These are phyloP conservation scores for Alternaria panax DNA, from an alignment of 2,329 filamentous ascomycete species.

Conservation along the genomic window DNA sequence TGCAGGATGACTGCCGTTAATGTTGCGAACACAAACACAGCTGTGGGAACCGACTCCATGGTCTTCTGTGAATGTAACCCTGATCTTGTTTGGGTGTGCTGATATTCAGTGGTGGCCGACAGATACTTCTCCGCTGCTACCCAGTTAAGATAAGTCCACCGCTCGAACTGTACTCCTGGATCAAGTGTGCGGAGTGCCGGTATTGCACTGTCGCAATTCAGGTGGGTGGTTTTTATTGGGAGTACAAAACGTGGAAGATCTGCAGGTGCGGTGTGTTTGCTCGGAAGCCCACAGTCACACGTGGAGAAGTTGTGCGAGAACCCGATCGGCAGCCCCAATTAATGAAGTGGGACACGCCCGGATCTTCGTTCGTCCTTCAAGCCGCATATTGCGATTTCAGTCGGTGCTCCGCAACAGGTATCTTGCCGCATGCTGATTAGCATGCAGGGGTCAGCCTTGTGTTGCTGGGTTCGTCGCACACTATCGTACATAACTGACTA, in stretches of 20 bases:
- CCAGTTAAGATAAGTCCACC: neutral
- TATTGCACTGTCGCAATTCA: neutral
- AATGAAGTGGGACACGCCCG: neutral
- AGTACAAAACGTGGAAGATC: conserved; percentile 16
- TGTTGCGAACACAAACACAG: conserved; percentile 10
- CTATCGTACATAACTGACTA: conserved; percentile 6
- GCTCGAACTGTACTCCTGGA: neutral
- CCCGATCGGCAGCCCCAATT: conserved; percentile 2
- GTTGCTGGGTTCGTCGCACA: conserved; percentile 6
- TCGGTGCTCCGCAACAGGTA: conserved; percentile 7
- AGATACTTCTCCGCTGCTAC: neutral
- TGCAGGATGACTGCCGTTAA: conserved; percentile 24
- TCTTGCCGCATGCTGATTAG: conserved; percentile 6
- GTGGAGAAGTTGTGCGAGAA: conserved; percentile 1
- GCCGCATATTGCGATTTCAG: neutral
- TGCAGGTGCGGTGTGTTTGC: conserved; percentile 1
- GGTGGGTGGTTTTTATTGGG: conserved; percentile 1
- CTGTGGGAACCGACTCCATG: conserved; percentile 14
- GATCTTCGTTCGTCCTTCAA: neutral
- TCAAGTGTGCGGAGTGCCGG: neutral
- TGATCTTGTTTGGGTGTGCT: neutral
- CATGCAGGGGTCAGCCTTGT: neutral
- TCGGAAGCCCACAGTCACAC: conserved; percentile 9
- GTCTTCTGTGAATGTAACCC: neutral
- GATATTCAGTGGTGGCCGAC: neutral